These are phyloP conservation scores for Lathyrus sativus DNA, from an alignment of 306 rosid genomes.

Conservation along the genomic window DNA sequence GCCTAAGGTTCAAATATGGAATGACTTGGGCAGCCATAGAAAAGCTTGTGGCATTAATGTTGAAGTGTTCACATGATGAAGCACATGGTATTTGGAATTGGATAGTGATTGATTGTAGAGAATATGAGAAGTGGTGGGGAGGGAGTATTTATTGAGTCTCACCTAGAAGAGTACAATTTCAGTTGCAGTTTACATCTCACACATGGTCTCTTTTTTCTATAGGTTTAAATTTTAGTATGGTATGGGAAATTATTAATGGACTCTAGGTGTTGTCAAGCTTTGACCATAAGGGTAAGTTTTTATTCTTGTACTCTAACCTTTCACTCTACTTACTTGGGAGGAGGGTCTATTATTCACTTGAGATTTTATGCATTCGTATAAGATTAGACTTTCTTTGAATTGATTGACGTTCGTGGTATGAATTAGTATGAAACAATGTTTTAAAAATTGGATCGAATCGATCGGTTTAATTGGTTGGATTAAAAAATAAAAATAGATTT, in stretches of 20 bases:
- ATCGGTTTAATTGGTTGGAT: too few relatives aligned
- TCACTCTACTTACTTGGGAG: slow-evolving; percentile 32
- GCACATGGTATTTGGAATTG: slow-evolving; percentile 49
- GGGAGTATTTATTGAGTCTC: slow-evolving; percentile 56
- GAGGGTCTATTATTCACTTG: background rate
- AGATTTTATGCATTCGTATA: background rate
- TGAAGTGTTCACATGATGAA: slow-evolving; percentile 52
- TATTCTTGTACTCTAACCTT: slow-evolving; percentile 30
- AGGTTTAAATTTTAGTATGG: slow-evolving; percentile 48
- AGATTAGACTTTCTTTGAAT: too few relatives aligned
- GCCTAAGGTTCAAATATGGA: slow-evolving; percentile 31
- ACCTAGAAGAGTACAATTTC: slow-evolving; percentile 40
- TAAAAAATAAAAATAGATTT: too few relatives aligned
- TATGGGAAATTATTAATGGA: slow-evolving; percentile 54
- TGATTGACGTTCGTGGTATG: too few relatives aligned
- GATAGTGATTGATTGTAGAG: slow-evolving; percentile 47
- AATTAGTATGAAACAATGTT: too few relatives aligned
- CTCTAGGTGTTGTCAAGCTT: slow-evolving; percentile 40
- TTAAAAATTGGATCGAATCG: too few relatives aligned
- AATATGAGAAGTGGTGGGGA: slow-evolving; percentile 23
- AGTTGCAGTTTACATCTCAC: slow-evolving; percentile 45
- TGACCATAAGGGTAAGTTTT: slow-evolving; percentile 47
- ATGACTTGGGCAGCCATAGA: slow-evolving; percentile 50
- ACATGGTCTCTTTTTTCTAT: slow-evolving; percentile 48
- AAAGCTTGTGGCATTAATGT: slow-evolving; percentile 48